These are phyloP conservation scores for Globisporangium radiosum DNA, from an alignment of 352 stramenopile genomes.

Conservation along the genomic window DNA sequence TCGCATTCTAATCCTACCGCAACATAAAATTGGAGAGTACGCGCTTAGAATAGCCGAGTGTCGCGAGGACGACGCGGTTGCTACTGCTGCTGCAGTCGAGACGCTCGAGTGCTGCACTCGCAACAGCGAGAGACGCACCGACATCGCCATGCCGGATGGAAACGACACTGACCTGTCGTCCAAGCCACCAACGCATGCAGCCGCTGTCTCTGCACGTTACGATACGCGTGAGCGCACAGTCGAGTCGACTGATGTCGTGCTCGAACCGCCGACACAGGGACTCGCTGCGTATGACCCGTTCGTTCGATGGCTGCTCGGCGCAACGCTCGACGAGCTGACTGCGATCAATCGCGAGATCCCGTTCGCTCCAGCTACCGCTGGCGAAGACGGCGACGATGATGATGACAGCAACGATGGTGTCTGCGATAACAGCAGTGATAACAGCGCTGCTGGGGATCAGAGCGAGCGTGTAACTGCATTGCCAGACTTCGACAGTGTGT, in stretches of 20 bases:
- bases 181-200: not conserved
- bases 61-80: no score
- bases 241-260: slow-evolving; percentile 12
- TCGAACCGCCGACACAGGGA: slow-evolving; percentile 26
- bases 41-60: no score
- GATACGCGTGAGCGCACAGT: not conserved
- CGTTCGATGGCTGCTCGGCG: slow-evolving; percentile 49
- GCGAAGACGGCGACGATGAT: not conserved
- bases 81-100: no score
- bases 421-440: not conserved
- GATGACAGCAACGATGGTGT: not conserved
- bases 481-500: not conserved
- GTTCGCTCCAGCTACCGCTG: slow-evolving; percentile 10
- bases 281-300: slow-evolving; percentile 45
- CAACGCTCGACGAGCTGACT: slow-evolving; percentile 36
- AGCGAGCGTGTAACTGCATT: slow-evolving; percentile 1
- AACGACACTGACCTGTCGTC: not conserved
- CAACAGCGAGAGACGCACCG: slow-evolving; percentile 1
- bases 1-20: no score
- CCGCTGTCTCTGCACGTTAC: not conserved
- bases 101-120: no score
- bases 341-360: slow-evolving; percentile 21
- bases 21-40: no score
- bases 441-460: not conserved
- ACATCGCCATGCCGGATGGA: slow-evolving; percentile 5